Conservation (phyloP, 306 rosid genomes). For the Quercus parvula region DNA sequence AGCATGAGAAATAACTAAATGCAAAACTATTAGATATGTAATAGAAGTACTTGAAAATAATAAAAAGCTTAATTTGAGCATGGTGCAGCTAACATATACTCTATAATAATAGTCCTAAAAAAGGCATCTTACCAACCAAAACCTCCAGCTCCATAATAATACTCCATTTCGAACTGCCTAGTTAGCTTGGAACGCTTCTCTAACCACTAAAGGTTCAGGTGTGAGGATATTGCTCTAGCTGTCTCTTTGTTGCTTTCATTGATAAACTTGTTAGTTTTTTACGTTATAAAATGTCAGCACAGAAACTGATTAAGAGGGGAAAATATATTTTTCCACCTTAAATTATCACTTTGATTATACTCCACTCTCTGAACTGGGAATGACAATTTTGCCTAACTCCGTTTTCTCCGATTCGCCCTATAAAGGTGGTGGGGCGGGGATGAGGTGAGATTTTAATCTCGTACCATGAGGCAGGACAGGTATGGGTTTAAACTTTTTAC, state of each 20-base stretch:
- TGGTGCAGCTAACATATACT: background rate
- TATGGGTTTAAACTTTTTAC: no score
- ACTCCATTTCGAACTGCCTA: background rate
- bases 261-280: background rate
- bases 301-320: background rate
- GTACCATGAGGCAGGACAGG: no score
- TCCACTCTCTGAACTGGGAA: no score
- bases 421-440: rapidly evolving
- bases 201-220: background rate
- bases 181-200: background rate
- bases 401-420: no score
- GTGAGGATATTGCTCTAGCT: background rate
- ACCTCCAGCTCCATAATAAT: no score
- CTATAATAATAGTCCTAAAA: background rate
- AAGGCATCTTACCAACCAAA: background rate
- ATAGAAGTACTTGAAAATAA: background rate
- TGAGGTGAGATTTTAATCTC: no score
- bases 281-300: background rate
- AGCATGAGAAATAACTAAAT: background rate
- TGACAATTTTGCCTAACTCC: no score
- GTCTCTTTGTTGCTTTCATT: background rate
- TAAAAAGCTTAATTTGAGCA: background rate
- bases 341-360: no score
- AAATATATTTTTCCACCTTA: no score
- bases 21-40: background rate